phyloP scores from a whole-genome alignment of 768 basidiomycete species.

The Macrolepiota fuliginosa region DNA sequence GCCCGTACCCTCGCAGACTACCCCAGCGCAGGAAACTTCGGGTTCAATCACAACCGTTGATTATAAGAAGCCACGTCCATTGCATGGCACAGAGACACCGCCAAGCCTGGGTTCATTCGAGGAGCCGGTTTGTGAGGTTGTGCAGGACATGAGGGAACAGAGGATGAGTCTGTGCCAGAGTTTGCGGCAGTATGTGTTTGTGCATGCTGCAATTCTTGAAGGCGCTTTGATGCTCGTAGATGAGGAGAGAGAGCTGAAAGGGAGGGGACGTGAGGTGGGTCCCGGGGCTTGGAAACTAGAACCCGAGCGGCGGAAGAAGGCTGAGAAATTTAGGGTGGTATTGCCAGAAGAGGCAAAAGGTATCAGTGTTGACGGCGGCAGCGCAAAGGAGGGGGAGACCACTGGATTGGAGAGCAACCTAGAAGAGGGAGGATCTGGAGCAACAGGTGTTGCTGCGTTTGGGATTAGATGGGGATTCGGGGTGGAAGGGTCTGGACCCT shows the following conservation, averaged over 20 bases:
- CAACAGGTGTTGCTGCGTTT: not conserved
- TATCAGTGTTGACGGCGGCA: conserved; percentile 4
- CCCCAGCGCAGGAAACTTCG: not conserved
- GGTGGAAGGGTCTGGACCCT: conserved; percentile 1
- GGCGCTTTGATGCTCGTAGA: conserved; percentile 77
- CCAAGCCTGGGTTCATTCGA: conserved; percentile 57
- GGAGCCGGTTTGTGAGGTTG: conserved; percentile 77
- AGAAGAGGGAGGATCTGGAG: not conserved
- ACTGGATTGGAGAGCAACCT: not conserved
- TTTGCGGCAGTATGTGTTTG: conserved; percentile 91
- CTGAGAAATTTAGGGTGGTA: conserved; percentile 9
- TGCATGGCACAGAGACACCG: conserved; percentile 56
- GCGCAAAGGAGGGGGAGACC: not conserved
- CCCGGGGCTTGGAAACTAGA: conserved; percentile 5
- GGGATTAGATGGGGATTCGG: not conserved
- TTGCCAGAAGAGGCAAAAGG: not conserved
- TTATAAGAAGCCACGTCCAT: conserved; percentile 59
- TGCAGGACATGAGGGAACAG: conserved; percentile 95
- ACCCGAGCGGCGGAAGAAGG: conserved; percentile 3
- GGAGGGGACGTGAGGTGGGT: conserved; percentile 18
- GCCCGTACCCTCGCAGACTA: not conserved
- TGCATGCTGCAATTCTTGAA: conserved; percentile 82
- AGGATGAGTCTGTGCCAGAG: conserved; percentile 97
- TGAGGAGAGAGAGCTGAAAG: conserved; percentile 49
- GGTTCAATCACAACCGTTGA: conserved; percentile 38